Conservation (phyloP, 305 asterid species). For the Ilex paraguariensis region DNA sequence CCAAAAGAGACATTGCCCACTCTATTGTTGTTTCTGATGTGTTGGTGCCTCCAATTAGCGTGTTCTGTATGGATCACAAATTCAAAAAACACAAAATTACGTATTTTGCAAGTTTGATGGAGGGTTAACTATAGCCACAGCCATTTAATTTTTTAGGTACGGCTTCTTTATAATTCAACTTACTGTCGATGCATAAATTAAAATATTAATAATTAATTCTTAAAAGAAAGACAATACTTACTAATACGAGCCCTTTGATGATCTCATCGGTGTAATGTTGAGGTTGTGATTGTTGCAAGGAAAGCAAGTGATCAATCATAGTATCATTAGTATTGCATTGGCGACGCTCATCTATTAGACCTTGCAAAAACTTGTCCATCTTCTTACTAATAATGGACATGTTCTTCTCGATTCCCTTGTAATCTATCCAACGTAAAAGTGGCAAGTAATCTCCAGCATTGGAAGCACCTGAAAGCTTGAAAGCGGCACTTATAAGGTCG, state of each 20-base stretch:
- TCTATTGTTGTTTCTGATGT: conserved; percentile 25
- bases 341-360: conserved; percentile 18
- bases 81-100: too few relatives aligned
- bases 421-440: conserved; percentile 18
- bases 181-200: too few relatives aligned
- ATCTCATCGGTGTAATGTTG: conserved; percentile 32
- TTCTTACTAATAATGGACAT: conserved; percentile 1
- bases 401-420: conserved; percentile 14
- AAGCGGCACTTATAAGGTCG: conserved; percentile 14
- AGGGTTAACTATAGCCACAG: too few relatives aligned
- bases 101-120: too few relatives aligned
- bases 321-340: conserved; percentile 9
- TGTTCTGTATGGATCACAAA: background rate
- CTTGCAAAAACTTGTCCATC: conserved; percentile 22
- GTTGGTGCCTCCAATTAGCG: conserved; percentile 24
- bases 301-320: conserved; percentile 42
- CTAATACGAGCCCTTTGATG: conserved; percentile 42
- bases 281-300: conserved; percentile 36
- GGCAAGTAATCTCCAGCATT: conserved; percentile 29
- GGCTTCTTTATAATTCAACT: too few relatives aligned
- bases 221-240: background rate
- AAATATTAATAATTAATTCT: too few relatives aligned
- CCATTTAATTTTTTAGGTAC: too few relatives aligned
- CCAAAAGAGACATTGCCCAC: conserved; percentile 29
- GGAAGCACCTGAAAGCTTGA: conserved; percentile 7